Conservation (phyloP, 139 green algal genomes). For the Tetratostichococcus sp. region DNA sequence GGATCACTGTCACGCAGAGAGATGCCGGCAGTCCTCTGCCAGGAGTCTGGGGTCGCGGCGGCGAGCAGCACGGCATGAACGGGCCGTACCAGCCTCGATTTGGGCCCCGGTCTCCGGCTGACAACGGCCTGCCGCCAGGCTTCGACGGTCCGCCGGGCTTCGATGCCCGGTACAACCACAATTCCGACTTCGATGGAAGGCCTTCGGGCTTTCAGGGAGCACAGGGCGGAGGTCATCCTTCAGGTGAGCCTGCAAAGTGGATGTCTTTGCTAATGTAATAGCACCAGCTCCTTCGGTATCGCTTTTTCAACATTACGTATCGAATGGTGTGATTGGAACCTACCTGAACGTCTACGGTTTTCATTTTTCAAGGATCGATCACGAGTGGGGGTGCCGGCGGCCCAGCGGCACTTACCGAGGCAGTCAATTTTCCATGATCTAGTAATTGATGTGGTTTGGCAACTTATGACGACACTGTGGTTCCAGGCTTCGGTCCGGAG, state of each 20-base stretch:
- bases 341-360: no score
- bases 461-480: no score
- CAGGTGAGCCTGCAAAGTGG: background rate
- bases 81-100: background rate
- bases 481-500: background rate
- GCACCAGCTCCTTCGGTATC: no score
- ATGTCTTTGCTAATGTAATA: background rate
- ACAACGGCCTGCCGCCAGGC: background rate
- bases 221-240: no score
- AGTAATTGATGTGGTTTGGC: no score
- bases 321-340: no score
- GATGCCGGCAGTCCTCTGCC: background rate
- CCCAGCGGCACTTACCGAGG: no score
- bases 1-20: no score
- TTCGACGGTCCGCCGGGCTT: background rate
- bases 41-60: background rate
- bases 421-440: no score
- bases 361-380: no score
- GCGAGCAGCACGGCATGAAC: background rate
- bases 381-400: no score
- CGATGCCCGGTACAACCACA: background rate
- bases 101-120: background rate
- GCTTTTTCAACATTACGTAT: no score
- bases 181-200: background rate
- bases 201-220: background rate